Base-by-base conservation (phyloP, 2,329 filamentous ascomycete genomes). In the Talaromyces sp. region DNA sequence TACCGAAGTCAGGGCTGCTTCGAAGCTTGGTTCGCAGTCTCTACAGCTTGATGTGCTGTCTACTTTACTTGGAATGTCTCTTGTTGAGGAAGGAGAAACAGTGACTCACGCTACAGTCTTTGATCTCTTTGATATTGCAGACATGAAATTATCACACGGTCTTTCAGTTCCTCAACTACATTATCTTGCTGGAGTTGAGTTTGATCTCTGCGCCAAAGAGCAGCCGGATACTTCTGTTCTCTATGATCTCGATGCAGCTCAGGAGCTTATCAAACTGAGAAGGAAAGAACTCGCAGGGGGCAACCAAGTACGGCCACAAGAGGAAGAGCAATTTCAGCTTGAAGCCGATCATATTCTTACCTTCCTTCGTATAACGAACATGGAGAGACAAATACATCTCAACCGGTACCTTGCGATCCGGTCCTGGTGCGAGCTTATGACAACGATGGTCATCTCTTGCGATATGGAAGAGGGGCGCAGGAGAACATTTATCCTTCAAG, bases 71-170 rank as follows among this genome's bases (percentile, higher is more conserved):
- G 95, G 95, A 5, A 79, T 71, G 65, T 88, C 90, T 49, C 87
- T 92, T 7, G 83, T 86, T 11, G 81, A 88, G 19, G 87, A 86
- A 66, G 89, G 89, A 58, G 86, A 91, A 63, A 81, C 87, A 5
- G 81, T 90, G 43, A 80, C 83, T 31, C 90, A 92, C 65, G 85
- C 89, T 0, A 93, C 91, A 3, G 85, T 98, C 6, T 97, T 98
- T 72, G 93, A 97, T 69, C 84, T 98, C 25, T 95, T 96, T 72
- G 95, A 99, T 78, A 98, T 98, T 72, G 85, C 95, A 75, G 88
- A 91, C 67, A 77, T 90, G 11, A 83, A 86, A 58, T 81, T 88
- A 45, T 77, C 79, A 0, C 76, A 77, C 65, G 73, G 77, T 13
- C 72, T 79, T 51, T 73, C 84, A 1, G 76, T 85, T 2, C 87